These are phyloP conservation scores for Citrus reticulata DNA, from an alignment of 345 rosid species.

Conservation along the genomic window DNA sequence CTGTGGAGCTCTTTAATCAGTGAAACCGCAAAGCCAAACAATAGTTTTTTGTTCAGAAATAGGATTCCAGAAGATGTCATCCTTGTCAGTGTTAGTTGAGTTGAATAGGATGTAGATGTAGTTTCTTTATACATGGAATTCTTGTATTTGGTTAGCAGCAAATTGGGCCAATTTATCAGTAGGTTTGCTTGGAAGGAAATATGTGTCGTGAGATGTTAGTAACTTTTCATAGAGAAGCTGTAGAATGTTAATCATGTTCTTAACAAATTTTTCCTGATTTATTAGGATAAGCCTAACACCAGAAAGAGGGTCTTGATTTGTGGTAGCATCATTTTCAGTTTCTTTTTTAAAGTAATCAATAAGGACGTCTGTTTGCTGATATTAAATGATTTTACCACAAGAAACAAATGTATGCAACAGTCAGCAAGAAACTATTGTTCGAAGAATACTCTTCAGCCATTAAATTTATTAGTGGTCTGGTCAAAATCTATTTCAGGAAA, in stretches of 20 bases:
- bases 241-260: background rate
- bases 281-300: background rate
- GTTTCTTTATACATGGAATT: background rate
- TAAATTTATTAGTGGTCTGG: background rate
- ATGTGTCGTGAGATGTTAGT: background rate
- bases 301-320: background rate
- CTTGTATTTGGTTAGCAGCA: background rate
- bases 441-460: background rate
- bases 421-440: background rate
- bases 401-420: background rate
- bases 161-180: background rate
- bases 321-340: background rate
- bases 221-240: background rate
- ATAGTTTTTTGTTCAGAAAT: background rate
- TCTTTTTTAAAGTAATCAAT: background rate
- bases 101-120: background rate
- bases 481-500: background rate
- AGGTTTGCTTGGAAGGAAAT: background rate
- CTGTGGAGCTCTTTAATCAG: background rate
- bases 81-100: background rate
- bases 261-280: too few species aligned
- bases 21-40: background rate
- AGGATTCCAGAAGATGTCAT: background rate
- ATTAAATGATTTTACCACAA: background rate
- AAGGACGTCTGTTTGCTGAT: background rate